Base-by-base conservation (phyloP, 495 filamentous ascomycete genomes). In the Arthonia radiata region DNA sequence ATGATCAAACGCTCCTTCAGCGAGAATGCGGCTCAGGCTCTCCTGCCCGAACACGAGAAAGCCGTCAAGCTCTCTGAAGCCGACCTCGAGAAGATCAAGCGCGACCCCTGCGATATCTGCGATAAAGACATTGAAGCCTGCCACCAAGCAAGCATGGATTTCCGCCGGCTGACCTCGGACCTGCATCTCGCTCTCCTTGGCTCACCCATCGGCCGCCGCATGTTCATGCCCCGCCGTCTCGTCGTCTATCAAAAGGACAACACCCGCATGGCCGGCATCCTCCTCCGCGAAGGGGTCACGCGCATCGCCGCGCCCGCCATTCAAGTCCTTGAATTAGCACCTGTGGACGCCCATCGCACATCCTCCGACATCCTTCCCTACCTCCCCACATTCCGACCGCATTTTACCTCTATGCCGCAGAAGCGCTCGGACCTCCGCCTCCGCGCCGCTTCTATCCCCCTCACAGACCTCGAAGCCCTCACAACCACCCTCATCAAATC, bases 1-100 rank as follows among this genome's bases (percentile, higher is more conserved):
- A 97, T 97, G 86, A 97, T 97, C 53, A 97, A 97, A 57, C 67
- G 86, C 35, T 91, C 79, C 45, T 97, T 97, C 59, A 90, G 80
- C 31, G 86, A 97, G 48, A 86, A 97, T 50, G 81, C 81, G n/a
- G 93, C 89, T 0, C 89, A 94, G 40, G 83, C 89, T 33, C 53
- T 94, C 17, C 54, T 94, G 7, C 86, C 86, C 1, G 79, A 92
- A 47, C 82, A 93, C 35, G 83, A 94, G 50, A 83, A 82, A 43
- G 67, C 78, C 37, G 74, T 94, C 24, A 79, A 83, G 40, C 38
- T 91, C n/a, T 89, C 81, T 0, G 79, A 94, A 43, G 78, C 75
- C 2, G 81, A 86, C 46, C 52, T 97, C 32, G 77, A 61, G 19
- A 90, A 83, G 44, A 61, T 97, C 37, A 83, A 83, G 47, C 60